Base-by-base conservation (phyloP, 805 yeast species). In the Saturnispora quitensis region DNA sequence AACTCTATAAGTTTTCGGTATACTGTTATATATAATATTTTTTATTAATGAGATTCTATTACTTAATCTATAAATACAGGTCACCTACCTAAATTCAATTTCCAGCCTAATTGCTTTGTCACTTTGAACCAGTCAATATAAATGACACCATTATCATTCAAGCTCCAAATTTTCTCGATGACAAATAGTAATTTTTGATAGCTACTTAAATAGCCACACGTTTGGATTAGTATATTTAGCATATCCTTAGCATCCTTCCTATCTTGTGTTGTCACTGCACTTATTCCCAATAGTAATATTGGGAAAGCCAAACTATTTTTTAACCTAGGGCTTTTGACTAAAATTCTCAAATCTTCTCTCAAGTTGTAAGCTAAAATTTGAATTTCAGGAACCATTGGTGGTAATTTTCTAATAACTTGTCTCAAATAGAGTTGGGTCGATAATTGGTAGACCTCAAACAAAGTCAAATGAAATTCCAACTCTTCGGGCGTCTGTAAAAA, bases 51-150 rank as follows among this genome's bases (percentile, higher is more conserved):
- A 15, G 24, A 46, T 31, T 35, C 27, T 36, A 35, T 36, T 17
- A 34, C 31, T 24, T 44, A 18, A 34, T n/a, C 12, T 45, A 48
- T 28, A 38, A 38, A 38, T 8, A 17, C 20, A 28, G 17, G 15
- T 38, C 34, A 60, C n/a, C 62, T 54, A 18, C 63, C 64, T 28
- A 61, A 45, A 45, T 62, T 62, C 25, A 61, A 54, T 40, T 60
- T 55, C 76, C 76, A 72, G 2, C 73, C 74, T 38, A 71, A 49
- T 27, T 63, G 55, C 28, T 62, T 66, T 1, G 74, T 66, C 1
- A 73, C 59, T 45, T 61, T 65, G 47, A 62, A 69, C 74, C 74
- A 73, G 56, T 72, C 75, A 17, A 71, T 63, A 53, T 68, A 68
- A 8, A 63, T 36, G 8, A 58, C 57, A 2, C 76, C 76, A 18